Conservation (phyloP, 345 rosid genomes). For the Corchorus olitorius region DNA sequence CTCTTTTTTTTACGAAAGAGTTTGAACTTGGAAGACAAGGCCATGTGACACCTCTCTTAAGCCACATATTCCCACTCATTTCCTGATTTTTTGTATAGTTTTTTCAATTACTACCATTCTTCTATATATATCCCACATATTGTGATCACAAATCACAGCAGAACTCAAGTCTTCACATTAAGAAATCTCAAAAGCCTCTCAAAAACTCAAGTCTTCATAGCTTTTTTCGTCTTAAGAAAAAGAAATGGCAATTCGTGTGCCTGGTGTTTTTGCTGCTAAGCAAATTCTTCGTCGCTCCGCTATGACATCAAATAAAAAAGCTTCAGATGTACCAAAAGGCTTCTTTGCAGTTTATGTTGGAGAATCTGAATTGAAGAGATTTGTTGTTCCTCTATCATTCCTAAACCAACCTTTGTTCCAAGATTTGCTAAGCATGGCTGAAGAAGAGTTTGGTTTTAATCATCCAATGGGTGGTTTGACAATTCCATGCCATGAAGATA, state of each 20-base stretch:
- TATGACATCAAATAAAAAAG: constrained; percentile 1
- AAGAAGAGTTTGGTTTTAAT: constrained; percentile 46
- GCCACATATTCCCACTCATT: not conserved
- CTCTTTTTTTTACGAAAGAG: not conserved
- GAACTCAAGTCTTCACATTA: not conserved
- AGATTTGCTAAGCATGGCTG: constrained; percentile 35
- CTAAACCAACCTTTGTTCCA: constrained; percentile 48
- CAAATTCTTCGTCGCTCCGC: constrained; percentile 10
- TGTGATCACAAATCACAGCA: not conserved
- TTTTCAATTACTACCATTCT: not conserved
- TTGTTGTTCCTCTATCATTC: constrained; percentile 42
- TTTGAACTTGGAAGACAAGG: not conserved
- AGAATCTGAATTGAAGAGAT: constrained; percentile 40
- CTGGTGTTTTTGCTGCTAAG: constrained; percentile 18
- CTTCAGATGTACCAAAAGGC: constrained; percentile 32
- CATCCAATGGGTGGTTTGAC: constrained; percentile 58
- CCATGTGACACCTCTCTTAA: constrained; percentile 16
- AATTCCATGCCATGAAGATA: constrained; percentile 46
- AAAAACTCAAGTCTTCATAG: not conserved
- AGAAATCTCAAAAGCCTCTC: constrained; percentile 11
- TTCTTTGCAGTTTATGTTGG: constrained; percentile 50
- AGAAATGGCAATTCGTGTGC: too few species aligned
- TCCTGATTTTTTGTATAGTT: not conserved
- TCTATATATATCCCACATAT: not conserved
- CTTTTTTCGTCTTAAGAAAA: constrained; percentile 22